A percentile compares a stretch with the other conserved stretches of the same genome.
Conservation (phyloP, 2,329 filamentous ascomycete species). For the Calcarisporium arbuscula region DNA sequence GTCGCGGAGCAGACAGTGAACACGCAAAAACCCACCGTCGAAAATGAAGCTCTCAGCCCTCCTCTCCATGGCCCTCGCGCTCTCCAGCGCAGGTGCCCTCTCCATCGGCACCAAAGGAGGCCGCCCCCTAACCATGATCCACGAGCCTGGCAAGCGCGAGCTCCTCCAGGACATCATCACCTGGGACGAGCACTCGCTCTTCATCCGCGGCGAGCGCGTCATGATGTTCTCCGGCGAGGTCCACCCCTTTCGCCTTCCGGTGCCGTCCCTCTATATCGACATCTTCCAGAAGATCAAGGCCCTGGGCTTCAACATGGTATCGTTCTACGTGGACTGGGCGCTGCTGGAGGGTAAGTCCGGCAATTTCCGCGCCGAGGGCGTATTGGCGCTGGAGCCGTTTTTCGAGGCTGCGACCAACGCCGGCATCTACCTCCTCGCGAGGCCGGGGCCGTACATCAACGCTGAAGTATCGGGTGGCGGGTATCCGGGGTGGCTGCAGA, state of each 20-base stretch:
- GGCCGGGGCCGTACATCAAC: slow-evolving; percentile 71
- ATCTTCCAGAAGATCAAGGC: slow-evolving; percentile 79
- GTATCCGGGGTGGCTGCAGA: slow-evolving; percentile 73
- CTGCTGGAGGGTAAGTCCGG: slow-evolving; percentile 68
- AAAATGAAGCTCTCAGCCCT: slow-evolving; percentile 17
- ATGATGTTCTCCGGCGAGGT: slow-evolving; percentile 70
- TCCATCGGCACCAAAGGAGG: slow-evolving; percentile 11
- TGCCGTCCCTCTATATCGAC: slow-evolving; percentile 53
- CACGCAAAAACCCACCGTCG: too few species aligned
- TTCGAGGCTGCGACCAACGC: slow-evolving; percentile 67
- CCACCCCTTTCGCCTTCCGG: slow-evolving; percentile 55
- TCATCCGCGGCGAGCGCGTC: slow-evolving; percentile 61
- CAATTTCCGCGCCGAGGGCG: slow-evolving; percentile 61
- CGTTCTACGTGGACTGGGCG: slow-evolving; percentile 76
- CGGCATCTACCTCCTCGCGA: slow-evolving; percentile 70
- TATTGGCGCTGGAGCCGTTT: slow-evolving; percentile 68
- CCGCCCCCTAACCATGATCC: slow-evolving; percentile 15
- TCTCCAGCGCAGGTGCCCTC: slow-evolving; percentile 8
- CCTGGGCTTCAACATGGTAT: slow-evolving; percentile 71
- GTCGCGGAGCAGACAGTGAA: slow-evolving; percentile 1
- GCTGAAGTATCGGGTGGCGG: slow-evolving; percentile 72
- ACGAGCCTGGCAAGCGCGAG: slow-evolving; percentile 16
- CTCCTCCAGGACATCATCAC: slow-evolving; percentile 43
- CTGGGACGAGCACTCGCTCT: slow-evolving; percentile 67
- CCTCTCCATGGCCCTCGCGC: slow-evolving; percentile 9